Conservation (phyloP, 78 protist species). For the Dictyostelium brefeldianum region DNA sequence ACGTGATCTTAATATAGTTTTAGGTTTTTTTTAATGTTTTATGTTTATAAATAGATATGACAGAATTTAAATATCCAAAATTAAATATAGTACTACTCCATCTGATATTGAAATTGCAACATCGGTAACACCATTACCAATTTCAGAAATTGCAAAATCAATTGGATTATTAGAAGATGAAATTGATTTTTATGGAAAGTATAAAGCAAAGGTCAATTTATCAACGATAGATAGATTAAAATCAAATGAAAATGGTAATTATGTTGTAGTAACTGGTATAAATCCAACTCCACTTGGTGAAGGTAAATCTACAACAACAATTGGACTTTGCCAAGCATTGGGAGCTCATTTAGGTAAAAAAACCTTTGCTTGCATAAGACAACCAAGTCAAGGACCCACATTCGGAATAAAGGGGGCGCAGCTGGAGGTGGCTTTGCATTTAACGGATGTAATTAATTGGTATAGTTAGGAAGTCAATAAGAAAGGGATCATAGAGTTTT, state of each 20-base stretch:
- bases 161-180: conserved; percentile 80
- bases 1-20: too few relatives aligned
- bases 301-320: too few relatives aligned
- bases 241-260: conserved; percentile 82
- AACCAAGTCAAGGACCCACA: conserved; percentile 96
- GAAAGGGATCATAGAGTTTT: too few relatives aligned
- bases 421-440: conserved; percentile 98
- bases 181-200: conserved; percentile 85
- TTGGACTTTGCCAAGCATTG: too few relatives aligned
- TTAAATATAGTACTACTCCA: conserved; percentile 70
- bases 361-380: too few relatives aligned
- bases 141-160: too few relatives aligned
- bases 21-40: too few relatives aligned
- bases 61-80: conserved; percentile 36
- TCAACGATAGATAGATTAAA: conserved; percentile 79
- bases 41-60: too few relatives aligned
- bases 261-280: conserved; percentile 96
- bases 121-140: too few relatives aligned
- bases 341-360: too few relatives aligned
- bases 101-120: conserved; percentile 94
- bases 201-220: conserved; percentile 90
- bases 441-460: too few relatives aligned
- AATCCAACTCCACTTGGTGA: conserved; percentile 98
- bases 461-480: too few relatives aligned
- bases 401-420: conserved; percentile 98